Evolutionary conservation across 495 filamentous ascomycete species (phyloP).

Genomic region (Hypoxylon cercidicola): DNA sequence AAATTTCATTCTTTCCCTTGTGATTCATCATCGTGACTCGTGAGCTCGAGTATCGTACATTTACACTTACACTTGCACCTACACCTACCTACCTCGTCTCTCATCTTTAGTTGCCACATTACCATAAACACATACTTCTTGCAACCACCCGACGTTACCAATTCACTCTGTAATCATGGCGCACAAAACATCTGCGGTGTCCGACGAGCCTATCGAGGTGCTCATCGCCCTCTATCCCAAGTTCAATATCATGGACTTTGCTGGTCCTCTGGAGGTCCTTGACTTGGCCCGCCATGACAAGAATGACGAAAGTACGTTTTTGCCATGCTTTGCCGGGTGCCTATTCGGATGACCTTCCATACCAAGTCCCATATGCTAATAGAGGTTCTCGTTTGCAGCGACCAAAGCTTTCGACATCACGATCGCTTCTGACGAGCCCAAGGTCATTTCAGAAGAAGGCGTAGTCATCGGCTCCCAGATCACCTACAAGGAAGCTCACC

Average conservation of each 20-base stretch:
- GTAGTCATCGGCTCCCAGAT: slow-evolving; percentile 79
- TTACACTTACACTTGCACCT: too few relatives aligned
- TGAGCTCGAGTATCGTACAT: slow-evolving; percentile 17
- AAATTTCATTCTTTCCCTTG: slow-evolving; percentile 23
- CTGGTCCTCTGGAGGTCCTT: slow-evolving; percentile 73
- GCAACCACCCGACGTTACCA: slow-evolving; percentile 26
- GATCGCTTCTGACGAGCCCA: slow-evolving; percentile 67
- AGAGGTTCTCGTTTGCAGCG: slow-evolving; percentile 42
- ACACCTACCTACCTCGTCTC: slow-evolving; percentile 10
- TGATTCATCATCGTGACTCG: slow-evolving; percentile 21
- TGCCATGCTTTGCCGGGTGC: slow-evolving; percentile 2
- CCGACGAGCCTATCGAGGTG: slow-evolving; percentile 62
- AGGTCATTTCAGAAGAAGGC: slow-evolving; percentile 74
- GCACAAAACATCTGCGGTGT: slow-evolving; percentile 57
- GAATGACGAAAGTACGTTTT: slow-evolving; percentile 68
- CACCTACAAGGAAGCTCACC: slow-evolving; percentile 71
- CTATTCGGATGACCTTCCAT: slow-evolving; percentile 18
- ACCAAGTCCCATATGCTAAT: slow-evolving; percentile 21
- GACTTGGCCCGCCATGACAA: slow-evolving; percentile 67
- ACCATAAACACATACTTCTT: slow-evolving; percentile 1
- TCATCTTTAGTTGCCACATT: slow-evolving; percentile 3
- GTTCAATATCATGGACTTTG: slow-evolving; percentile 70
- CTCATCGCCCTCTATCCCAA: slow-evolving; percentile 61
- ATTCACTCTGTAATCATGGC: slow-evolving; percentile 56
- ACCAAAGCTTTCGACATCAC: slow-evolving; percentile 73